Base-by-base conservation (phyloP, 1,284 basidiomycete genomes). In the Trichosporon coremiiforme region DNA sequence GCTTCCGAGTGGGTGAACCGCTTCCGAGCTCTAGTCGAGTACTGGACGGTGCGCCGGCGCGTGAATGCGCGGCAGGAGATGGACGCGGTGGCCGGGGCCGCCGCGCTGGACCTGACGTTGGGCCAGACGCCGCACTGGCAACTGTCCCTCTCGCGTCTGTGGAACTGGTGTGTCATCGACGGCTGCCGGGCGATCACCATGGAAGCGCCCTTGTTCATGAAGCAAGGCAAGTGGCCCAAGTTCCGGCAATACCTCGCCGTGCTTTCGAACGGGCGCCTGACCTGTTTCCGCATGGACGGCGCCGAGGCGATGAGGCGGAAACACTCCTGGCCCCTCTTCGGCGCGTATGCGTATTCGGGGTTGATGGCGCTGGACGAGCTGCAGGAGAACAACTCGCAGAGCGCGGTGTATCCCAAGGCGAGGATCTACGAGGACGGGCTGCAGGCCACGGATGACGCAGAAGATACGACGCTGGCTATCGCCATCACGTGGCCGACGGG, bases 281-380 rank as follows among this genome's bases (percentile, higher is more conserved):
- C 82, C 41, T 70, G 74, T 0, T 83, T 81, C 76, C 76, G 78
- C 31, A 71, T 80, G 68, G 75, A 75, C 20, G 67, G 66, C 8
- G 75, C 71, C 29, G 47, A 71, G 13, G 64, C 74, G 2, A 78
- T 81, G 67, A 76, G 66, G 1, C 73, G 79, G 0, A 73, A 76
- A 47, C 74, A 76, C 50, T 66, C 72, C 10, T 82, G 79, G 65
- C 77, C 80, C 1, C 76, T 84, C 4, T 81, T 80, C 20, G 81
- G 82, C 8, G 76, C 81, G 4, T 84, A 83, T 72, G 81, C 82
- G 66, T 83, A 80, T 64, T 82, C 81, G 6, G 83, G 83, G 3
- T 73, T 78, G 71, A 66, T 83, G 13, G 83, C 83, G 2, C 73
- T 77, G 10, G 76, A 79, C 38, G 82, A 84, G 66, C 36, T 83